Percentiles rank a stretch among this genome's conserved stretches.
These are phyloP conservation scores for Myxozyma melibiosi DNA, from an alignment of 805 yeast species.

Conservation along the genomic window DNA sequence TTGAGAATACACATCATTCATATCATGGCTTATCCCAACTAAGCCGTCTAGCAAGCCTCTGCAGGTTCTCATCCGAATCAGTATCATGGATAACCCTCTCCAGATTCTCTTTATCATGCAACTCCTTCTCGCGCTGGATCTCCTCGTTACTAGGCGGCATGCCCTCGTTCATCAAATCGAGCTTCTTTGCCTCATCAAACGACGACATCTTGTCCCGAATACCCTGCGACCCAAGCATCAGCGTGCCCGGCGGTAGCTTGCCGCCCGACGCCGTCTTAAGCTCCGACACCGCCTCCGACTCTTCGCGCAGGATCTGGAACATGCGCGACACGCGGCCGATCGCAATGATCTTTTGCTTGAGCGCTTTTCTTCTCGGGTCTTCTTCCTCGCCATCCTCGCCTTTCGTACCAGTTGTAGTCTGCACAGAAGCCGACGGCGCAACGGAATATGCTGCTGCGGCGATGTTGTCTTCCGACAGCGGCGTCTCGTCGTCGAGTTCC, in stretches of 20 bases:
- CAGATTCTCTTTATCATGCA: constrained; percentile 47
- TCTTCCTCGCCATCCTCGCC: constrained; percentile 11
- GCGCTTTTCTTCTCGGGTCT: constrained; percentile 50
- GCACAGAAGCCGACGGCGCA: background rate
- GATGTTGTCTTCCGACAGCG: constrained; percentile 15
- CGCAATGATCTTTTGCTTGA: constrained; percentile 87
- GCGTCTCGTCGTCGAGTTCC: constrained; percentile 66
- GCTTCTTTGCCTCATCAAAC: constrained; percentile 80
- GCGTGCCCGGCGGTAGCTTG: constrained; percentile 87
- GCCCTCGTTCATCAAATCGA: constrained; percentile 82
- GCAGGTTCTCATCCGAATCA: constrained; percentile 27
- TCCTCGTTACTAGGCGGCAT: constrained; percentile 80
- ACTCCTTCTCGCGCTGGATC: constrained; percentile 48
- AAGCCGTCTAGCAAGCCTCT: constrained; percentile 25
- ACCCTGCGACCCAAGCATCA: constrained; percentile 81
- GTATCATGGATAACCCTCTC: constrained; percentile 21
- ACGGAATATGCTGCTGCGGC: background rate
- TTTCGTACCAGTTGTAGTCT: too few relatives aligned
- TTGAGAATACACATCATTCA: too few relatives aligned
- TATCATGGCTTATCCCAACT: constrained; percentile 15
- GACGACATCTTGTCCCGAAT: constrained; percentile 65
- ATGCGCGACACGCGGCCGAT: constrained; percentile 94
- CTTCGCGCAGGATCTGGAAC: constrained; percentile 86
- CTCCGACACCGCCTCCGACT: constrained; percentile 80
- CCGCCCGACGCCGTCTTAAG: constrained; percentile 66